These are phyloP conservation scores for Rubus idaeus DNA, from an alignment of 306 rosid species.

Conservation along the genomic window DNA sequence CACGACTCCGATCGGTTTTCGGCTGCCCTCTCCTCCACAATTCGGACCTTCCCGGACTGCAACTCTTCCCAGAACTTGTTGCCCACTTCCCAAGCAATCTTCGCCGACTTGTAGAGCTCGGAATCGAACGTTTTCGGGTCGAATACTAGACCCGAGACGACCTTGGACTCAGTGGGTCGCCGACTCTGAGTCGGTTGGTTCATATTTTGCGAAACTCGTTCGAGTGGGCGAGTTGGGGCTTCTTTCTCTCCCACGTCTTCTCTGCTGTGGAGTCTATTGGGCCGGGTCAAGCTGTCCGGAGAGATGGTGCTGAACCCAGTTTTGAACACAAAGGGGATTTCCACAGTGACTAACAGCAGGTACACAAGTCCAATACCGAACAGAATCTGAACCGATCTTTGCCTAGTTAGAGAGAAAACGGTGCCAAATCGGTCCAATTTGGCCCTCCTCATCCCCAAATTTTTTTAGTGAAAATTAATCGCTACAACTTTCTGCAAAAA, in stretches of 20 bases:
- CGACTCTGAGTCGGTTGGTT: slow-evolving; percentile 42
- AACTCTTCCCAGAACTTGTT: slow-evolving; percentile 55
- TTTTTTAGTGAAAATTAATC: too few relatives aligned
- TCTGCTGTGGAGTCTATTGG: slow-evolving; percentile 39
- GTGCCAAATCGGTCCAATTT: slow-evolving; percentile 43
- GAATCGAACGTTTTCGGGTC: slow-evolving; percentile 52
- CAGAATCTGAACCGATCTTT: slow-evolving; percentile 73
- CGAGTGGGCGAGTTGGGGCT: slow-evolving; percentile 65
- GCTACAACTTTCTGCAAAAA: background rate
- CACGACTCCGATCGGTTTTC: slow-evolving; percentile 49
- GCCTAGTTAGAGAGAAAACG: slow-evolving; percentile 48
- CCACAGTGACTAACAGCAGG: slow-evolving; percentile 51
- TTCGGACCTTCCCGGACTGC: slow-evolving; percentile 36
- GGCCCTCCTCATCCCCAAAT: slow-evolving; percentile 58
- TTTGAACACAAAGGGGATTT: slow-evolving; percentile 70
- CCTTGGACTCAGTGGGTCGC: slow-evolving; percentile 29
- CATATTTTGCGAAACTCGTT: slow-evolving; percentile 42
- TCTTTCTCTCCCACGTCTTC: slow-evolving; percentile 50
- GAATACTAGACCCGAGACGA: slow-evolving; percentile 49
- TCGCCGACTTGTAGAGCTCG: slow-evolving; percentile 56
- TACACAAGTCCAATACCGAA: slow-evolving; percentile 53
- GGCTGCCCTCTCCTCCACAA: slow-evolving; percentile 4
- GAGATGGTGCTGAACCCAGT: slow-evolving; percentile 43
- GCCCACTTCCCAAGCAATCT: slow-evolving; percentile 58
- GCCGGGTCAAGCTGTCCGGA: slow-evolving; percentile 39